These are phyloP conservation scores for Neoscytalidium dimidiatum DNA, from an alignment of 2,329 filamentous ascomycete species.

Conservation along the genomic window DNA sequence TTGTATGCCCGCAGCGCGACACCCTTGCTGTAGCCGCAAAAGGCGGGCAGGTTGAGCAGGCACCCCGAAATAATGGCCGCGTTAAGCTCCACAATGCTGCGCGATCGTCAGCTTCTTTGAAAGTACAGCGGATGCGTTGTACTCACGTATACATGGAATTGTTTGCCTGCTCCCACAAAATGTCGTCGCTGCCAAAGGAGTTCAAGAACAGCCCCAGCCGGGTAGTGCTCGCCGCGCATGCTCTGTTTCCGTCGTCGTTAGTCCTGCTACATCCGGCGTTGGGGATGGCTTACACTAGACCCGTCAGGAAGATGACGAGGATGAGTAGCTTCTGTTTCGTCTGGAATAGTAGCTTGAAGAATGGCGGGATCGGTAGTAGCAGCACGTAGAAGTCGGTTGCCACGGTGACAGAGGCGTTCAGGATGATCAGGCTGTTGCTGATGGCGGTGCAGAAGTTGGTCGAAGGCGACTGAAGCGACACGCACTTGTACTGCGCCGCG, in stretches of 20 bases:
- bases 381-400: conserved; percentile 21
- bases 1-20: background rate
- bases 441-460: background rate
- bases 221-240: conserved; percentile 4
- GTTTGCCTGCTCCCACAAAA: conserved; percentile 1
- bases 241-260: background rate
- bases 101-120: background rate
- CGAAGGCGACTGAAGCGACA: background rate
- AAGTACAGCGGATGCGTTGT: background rate
- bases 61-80: conserved; percentile 1
- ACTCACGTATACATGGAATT: conserved; percentile 10
- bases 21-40: background rate
- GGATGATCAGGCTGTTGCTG: conserved; percentile 8
- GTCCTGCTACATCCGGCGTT: background rate
- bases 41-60: conserved; percentile 5
- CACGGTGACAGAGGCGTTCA: conserved; percentile 15
- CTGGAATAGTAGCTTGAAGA: background rate
- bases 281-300: background rate
- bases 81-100: conserved; percentile 1
- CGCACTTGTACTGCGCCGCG: conserved; percentile 10
- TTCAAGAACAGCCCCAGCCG: background rate
- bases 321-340: conserved; percentile 1
- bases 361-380: conserved; percentile 15
- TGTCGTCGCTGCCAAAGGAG: background rate
- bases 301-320: background rate